phyloP scores from a whole-genome alignment of 352 stramenopile genomes.

The Elongisporangium anandrum region DNA sequence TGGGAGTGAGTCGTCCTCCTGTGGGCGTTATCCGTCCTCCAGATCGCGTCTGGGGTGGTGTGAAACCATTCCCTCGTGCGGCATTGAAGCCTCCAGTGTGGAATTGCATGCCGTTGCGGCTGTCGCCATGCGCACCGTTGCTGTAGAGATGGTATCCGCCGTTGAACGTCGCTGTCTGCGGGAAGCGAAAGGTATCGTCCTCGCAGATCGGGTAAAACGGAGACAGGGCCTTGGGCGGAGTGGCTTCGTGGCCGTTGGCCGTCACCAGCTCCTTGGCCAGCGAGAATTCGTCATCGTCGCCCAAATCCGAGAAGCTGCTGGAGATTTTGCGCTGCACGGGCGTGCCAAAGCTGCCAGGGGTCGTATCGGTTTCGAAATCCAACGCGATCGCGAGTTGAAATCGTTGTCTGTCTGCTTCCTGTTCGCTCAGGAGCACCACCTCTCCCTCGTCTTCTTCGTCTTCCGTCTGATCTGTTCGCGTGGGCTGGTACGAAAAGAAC shows the following conservation, averaged over 20 bases:
- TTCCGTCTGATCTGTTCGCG: constrained; percentile 13
- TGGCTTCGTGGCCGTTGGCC: constrained; percentile 15
- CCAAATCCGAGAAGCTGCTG: constrained; percentile 85
- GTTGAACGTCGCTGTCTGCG: constrained; percentile 45
- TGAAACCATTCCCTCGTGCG: not conserved
- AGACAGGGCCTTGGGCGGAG: constrained; percentile 25
- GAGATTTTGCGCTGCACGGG: constrained; percentile 69
- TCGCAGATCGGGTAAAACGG: constrained; percentile 83
- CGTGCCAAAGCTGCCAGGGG: constrained; percentile 22
- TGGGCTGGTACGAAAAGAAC: not conserved
- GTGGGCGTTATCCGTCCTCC: constrained; percentile 8
- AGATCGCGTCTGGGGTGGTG: not conserved
- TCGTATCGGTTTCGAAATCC: constrained; percentile 63
- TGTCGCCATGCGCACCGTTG: constrained; percentile 9
- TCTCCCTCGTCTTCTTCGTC: constrained; percentile 10
- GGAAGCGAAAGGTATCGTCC: constrained; percentile 62
- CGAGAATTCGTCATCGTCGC: constrained; percentile 81
- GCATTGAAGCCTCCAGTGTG: not conserved
- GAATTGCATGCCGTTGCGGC: constrained; percentile 7
- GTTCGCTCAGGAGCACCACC: constrained; percentile 5
- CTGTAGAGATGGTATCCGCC: constrained; percentile 23
- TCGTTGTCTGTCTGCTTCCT: constrained; percentile 26
- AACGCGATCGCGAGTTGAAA: constrained; percentile 57
- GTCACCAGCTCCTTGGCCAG: constrained; percentile 56
- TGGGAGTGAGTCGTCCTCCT: constrained; percentile 56